Evolutionary conservation across 2,329 filamentous ascomycete species (phyloP).

Genomic region (Alternaria gaisen): DNA sequence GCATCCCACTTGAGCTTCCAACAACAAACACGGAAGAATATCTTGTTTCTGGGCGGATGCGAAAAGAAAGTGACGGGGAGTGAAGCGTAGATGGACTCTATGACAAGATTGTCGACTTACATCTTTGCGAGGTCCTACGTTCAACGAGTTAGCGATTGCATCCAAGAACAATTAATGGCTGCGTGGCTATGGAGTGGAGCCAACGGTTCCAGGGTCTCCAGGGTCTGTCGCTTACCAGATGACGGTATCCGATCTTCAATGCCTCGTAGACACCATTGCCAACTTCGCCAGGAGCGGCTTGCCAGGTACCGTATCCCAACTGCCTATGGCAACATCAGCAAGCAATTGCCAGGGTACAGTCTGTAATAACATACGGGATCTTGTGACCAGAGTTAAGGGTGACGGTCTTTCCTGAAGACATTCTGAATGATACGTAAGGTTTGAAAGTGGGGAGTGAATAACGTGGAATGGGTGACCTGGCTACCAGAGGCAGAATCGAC

Average conservation of each 20-base stretch:
- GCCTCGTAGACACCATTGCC: constrained; percentile 55
- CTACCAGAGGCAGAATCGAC: constrained; percentile 13
- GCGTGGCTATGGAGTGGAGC: neutral
- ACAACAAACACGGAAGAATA: neutral
- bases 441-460: neutral
- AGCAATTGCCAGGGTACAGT: neutral
- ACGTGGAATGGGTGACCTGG: neutral
- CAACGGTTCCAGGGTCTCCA: neutral
- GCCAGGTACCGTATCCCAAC: constrained; percentile 50
- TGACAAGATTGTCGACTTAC: constrained; percentile 23
- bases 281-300: constrained; percentile 45
- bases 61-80: neutral
- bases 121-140: constrained; percentile 43
- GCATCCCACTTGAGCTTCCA: constrained; percentile 23
- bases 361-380: constrained; percentile 61
- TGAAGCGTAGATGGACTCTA: neutral
- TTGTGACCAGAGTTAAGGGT: constrained; percentile 43
- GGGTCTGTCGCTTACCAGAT: constrained; percentile 35
- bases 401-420: constrained; percentile 49
- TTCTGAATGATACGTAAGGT: constrained; percentile 26
- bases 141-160: constrained; percentile 40
- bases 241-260: constrained; percentile 46
- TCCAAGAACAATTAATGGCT: neutral
- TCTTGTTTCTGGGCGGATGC: neutral
- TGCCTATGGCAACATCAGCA: constrained; percentile 51